phyloP scores from a whole-genome alignment of 495 filamentous ascomycete genomes.

The Annulohypoxylon bovei region DNA sequence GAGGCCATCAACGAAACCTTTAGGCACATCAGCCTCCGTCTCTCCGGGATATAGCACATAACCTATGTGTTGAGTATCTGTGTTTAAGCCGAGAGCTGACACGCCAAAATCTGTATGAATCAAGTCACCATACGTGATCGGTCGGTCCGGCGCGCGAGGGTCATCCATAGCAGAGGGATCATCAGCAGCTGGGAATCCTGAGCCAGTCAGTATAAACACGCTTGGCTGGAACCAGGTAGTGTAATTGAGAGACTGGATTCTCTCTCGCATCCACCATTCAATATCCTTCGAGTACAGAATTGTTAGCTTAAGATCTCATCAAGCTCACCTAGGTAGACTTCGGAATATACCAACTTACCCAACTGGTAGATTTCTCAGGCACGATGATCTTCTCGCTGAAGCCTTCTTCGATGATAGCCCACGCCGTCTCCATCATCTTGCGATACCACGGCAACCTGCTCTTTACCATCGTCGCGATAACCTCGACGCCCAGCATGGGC shows the following conservation, averaged over 20 bases:
- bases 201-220: constrained; percentile 51
- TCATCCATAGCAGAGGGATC: constrained; percentile 23
- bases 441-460: constrained; percentile 52
- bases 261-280: constrained; percentile 60
- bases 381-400: constrained; percentile 56
- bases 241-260: constrained; percentile 57
- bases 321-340: not conserved
- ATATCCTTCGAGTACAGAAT: constrained; percentile 48
- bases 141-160: constrained; percentile 29
- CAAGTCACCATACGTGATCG: constrained; percentile 54
- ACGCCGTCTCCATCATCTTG: constrained; percentile 57
- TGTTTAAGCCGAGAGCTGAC: constrained; percentile 58
- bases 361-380: constrained; percentile 54
- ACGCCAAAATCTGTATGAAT: constrained; percentile 61
- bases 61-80: constrained; percentile 60
- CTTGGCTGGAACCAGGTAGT: constrained; percentile 60
- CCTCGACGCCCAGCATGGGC: constrained; percentile 57
- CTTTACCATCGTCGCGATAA: constrained; percentile 55
- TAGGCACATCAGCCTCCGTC: constrained; percentile 51
- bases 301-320: constrained; percentile 1
- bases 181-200: constrained; percentile 30
- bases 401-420: constrained; percentile 58
- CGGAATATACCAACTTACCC: constrained; percentile 38
- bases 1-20: constrained; percentile 51
- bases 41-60: constrained; percentile 58